These are phyloP conservation scores for Vaucheria bursata DNA, from an alignment of 352 stramenopile genomes.

Conservation along the genomic window DNA sequence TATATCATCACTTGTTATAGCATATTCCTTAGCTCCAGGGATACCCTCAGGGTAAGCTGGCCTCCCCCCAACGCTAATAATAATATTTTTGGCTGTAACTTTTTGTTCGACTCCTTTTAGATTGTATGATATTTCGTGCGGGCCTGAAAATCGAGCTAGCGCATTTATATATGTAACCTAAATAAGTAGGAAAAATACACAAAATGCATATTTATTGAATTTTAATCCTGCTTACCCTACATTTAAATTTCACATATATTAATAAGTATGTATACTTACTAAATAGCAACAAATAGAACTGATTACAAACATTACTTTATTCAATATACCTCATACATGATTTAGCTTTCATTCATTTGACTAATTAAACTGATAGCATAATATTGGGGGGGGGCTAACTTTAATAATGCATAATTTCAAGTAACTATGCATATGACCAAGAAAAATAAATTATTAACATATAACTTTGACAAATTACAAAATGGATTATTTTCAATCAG, in stretches of 20 bases:
- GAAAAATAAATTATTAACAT: too few relatives aligned
- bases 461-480: too few relatives aligned
- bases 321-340: too few relatives aligned
- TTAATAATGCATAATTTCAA: too few relatives aligned
- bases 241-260: not conserved
- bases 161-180: conserved; percentile 76
- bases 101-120: conserved; percentile 61
- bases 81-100: conserved; percentile 79
- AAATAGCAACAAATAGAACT: too few relatives aligned
- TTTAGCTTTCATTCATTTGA: too few relatives aligned
- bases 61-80: conserved; percentile 88
- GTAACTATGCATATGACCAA: too few relatives aligned
- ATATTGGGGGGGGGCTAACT: too few relatives aligned
- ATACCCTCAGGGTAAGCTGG: conserved; percentile 70
- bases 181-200: not conserved
- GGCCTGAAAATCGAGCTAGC: conserved; percentile 49
- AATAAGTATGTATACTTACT: not conserved
- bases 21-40: conserved; percentile 71
- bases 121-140: conserved; percentile 57
- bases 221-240: not conserved
- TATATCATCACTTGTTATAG: conserved; percentile 82
- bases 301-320: too few relatives aligned
- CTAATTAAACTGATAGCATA: too few relatives aligned
- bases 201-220: too few relatives aligned
- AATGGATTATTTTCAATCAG: too few relatives aligned